Base-by-base conservation (phyloP, 2,329 filamentous ascomycete species). In the Botrytis paeoniae region DNA sequence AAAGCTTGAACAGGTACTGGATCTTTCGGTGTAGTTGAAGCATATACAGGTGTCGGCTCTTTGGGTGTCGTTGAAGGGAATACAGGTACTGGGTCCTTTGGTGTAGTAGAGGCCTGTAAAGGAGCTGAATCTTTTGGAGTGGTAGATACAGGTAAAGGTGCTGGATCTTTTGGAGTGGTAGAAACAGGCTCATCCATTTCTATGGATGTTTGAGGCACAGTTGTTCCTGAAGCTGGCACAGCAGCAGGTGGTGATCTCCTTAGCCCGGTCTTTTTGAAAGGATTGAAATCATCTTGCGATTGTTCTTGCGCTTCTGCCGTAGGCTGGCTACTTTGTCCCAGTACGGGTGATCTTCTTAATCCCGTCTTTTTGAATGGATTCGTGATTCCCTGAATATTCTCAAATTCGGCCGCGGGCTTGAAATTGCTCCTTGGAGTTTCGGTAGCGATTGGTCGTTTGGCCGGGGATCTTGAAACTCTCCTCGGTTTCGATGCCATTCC, bases 341-440 rank as follows among this genome's bases (percentile, higher is more conserved):
- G 65, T 48, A 70, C 25, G 12, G 73, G 78, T 37, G 79, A 79
- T 22, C 79, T 75, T 39, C 77, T 76, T 35, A 80, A 72, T 2
- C 78, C 79, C 35, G 73, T 78, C 73, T 79, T 80, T 48, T 74
- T 71, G 65, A 80, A 80, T 1, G 79, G 79, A 72, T 80, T 78
- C 20, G 75, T 61, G 54, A 68, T 71, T 29, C 62, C 68, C 43
- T 48, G 39, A 16, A 73, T 73, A n/a, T 69, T 57, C 37, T 74
- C 73, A 35, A 69, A 62, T 45, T 39, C 64, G 18, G 45, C 65
- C 22, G 62, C 70, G 10, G 70, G 70, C 22, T 72, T 72, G 63
- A 72, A 72, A 41, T 72, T 72, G 39, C 70, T 72, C 29, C 54
- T 41, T 63, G 73, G 66, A 20, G 63, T 66, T 61, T 73, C 74